A percentile compares a stretch with the other conserved stretches of the same genome.
These are phyloP conservation scores for Marasmius tenuissimus DNA, from an alignment of 1,284 basidiomycete species.

Conservation along the genomic window DNA sequence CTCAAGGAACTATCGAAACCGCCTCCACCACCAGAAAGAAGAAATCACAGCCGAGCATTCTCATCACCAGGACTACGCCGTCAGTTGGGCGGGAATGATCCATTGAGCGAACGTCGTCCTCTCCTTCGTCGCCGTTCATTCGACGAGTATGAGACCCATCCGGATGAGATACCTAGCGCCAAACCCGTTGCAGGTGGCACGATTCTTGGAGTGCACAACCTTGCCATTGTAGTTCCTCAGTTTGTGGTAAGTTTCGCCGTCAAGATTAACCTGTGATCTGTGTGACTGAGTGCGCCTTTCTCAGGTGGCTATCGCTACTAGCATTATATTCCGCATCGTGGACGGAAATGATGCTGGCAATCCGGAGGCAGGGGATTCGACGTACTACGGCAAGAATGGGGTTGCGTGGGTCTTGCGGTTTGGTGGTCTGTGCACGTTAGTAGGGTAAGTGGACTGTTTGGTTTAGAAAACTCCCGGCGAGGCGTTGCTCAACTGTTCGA, in stretches of 20 bases:
- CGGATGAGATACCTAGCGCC: conserved; percentile 39
- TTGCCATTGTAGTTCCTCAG: conserved; percentile 92
- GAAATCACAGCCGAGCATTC: conserved; percentile 13
- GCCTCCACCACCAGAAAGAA: conserved; percentile 14
- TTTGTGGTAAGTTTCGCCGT: conserved; percentile 67
- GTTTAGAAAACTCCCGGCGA: neutral
- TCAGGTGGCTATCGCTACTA: conserved; percentile 87
- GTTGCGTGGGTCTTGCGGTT: conserved; percentile 94
- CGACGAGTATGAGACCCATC: conserved; percentile 44
- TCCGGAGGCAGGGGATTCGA: conserved; percentile 44
- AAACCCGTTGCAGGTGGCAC: conserved; percentile 86
- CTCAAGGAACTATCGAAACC: conserved; percentile 71
- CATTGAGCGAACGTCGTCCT: conserved; percentile 57
- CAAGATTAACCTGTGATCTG: neutral
- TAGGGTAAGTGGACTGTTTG: neutral
- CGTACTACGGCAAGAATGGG: conserved; percentile 80
- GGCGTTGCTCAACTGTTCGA: conserved; percentile 16
- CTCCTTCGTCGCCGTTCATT: conserved; percentile 71
- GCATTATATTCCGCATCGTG: conserved; percentile 82
- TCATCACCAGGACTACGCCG: conserved; percentile 15
- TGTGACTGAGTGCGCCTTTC: neutral
- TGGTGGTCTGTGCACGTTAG: conserved; percentile 52
- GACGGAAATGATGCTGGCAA: conserved; percentile 51
- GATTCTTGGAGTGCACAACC: conserved; percentile 92
- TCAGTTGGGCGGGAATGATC: conserved; percentile 20